These are phyloP conservation scores for Brachypodium distachyon DNA, from an alignment of 202 grass and related monocot genomes.

Conservation along the genomic window DNA sequence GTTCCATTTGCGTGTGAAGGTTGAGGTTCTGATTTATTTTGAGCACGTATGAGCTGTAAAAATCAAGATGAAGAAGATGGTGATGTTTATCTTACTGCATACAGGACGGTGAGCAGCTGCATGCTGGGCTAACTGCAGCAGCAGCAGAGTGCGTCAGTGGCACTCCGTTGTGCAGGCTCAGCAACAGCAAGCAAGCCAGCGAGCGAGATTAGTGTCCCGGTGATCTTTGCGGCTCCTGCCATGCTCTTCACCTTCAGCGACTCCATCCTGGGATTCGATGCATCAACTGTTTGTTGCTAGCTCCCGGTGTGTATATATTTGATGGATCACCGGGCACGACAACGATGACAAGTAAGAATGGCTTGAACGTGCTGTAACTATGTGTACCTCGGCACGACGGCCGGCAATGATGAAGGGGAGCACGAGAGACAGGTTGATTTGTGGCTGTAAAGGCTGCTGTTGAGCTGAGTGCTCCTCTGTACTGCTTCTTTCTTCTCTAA, in stretches of 20 bases:
- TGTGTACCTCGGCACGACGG: slow-evolving; percentile 37
- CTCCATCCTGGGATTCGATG: slow-evolving; percentile 45
- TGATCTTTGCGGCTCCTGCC: slow-evolving; percentile 46
- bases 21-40: too few species aligned
- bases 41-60: too few species aligned
- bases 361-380: too few species aligned
- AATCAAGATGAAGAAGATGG: neutral
- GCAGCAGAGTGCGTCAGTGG: slow-evolving; percentile 13
- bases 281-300: too few species aligned
- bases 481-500: too few species aligned
- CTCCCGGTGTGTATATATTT: too few species aligned
- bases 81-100: slow-evolving; percentile 36
- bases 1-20: neutral
- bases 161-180: slow-evolving; percentile 59
- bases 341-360: neutral
- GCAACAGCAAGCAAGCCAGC: slow-evolving; percentile 32
- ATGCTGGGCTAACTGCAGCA: neutral
- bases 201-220: slow-evolving; percentile 48
- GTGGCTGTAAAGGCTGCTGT: too few species aligned
- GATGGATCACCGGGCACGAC: too few species aligned
- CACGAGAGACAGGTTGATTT: slow-evolving; percentile 57
- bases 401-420: slow-evolving; percentile 76
- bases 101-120: slow-evolving; percentile 33
- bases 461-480: too few species aligned
- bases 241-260: slow-evolving; percentile 50